Base-by-base conservation (phyloP, 495 filamentous ascomycete species). In the Xylaria palmicola region DNA sequence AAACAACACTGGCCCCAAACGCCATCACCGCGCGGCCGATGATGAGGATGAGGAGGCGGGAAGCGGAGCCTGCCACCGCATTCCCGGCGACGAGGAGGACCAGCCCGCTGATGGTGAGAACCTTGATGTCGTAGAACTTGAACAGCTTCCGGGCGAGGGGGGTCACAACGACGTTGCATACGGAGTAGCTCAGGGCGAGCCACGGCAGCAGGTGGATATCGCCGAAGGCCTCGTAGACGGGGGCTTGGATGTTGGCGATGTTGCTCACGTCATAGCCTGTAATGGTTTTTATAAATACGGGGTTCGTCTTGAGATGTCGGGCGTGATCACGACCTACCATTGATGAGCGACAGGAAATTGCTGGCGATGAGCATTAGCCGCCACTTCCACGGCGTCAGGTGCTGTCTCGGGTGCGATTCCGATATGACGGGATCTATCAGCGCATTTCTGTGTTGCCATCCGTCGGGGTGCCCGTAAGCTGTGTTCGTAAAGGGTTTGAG, bases 1-100 rank as follows among this genome's bases (percentile, higher is more conserved):
- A 84, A 65, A 81, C 75, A 1, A 82, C 73, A 12, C 68, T 73
- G 1, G 82, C 77, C 4, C 81, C 77, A 17, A 74, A 55, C 22
- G 67, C 68, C 49, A 65, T 66, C 17, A 72, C 43, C 6, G 72
- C 78, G 30, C 84, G 78, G 2, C 81, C 84, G 10, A 78, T 55
- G 60, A 85, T 81, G 15, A 85, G 45, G n/a, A 72, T 77, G 53
- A 79, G 73, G 64, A 85, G 80, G 10, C 37, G 73, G 0, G 75
- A 75, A 10, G 84, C 81, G 1, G 73, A 75, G 5, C 83, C 84
- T 41, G 82, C 85, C 10, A 87, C 19, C 3, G 79, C 79, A 9
- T 74, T 77, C 3, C 82, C 84, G 20, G 66, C 66, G 52, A 83
- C 73, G 60, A 88, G 84, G 13, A 85, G 59, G 15, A 75, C 17